Evolutionary conservation across 169 alveolate species (phyloP).

Genomic region (Cryptosporidium ryanae): DNA sequence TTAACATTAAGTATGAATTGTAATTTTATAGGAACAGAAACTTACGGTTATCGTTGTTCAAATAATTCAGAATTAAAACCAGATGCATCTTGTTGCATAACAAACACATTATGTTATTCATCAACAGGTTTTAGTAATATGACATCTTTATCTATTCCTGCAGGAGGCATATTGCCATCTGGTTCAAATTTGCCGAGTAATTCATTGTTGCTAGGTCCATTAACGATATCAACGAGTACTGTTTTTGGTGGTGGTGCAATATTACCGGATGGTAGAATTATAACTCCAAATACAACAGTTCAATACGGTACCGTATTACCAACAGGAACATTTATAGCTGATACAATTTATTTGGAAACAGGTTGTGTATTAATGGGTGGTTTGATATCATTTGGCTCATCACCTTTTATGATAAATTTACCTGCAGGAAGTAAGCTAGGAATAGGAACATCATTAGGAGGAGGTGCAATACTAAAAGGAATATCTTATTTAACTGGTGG

Average conservation of each 20-base stretch:
- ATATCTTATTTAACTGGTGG: conserved; percentile 71
- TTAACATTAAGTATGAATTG: conserved; percentile 62
- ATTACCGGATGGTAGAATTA: conserved; percentile 43
- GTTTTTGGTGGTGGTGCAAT: conserved; percentile 72
- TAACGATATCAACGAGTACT: conserved; percentile 64
- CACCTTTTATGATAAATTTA: conserved; percentile 52
- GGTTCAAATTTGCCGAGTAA: conserved; percentile 68
- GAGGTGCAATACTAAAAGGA: conserved; percentile 62
- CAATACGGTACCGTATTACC: conserved; percentile 63
- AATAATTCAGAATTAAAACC: conserved; percentile 41
- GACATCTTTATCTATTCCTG: conserved; percentile 71
- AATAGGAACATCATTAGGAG: conserved; percentile 58
- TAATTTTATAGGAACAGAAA: conserved; percentile 44
- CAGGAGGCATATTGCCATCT: conserved; percentile 62
- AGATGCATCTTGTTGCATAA: conserved; percentile 37
- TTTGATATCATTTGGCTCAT: conserved; percentile 61
- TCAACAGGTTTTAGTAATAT: conserved; percentile 58
- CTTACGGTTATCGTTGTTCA: conserved; percentile 62
- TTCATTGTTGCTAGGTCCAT: conserved; percentile 39
- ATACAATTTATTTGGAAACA: conserved; percentile 58
- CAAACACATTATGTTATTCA: conserved; percentile 64
- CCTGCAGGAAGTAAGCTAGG: conserved; percentile 71
- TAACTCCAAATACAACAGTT: conserved; percentile 66
- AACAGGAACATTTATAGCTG: conserved; percentile 64
- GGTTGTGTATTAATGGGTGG: conserved; percentile 75